Evolutionary conservation across 2,329 filamentous ascomycete genomes (phyloP), one percentile per base, ranked within the genome.

Genomic region (Lachnellula occidentalis): DNA sequence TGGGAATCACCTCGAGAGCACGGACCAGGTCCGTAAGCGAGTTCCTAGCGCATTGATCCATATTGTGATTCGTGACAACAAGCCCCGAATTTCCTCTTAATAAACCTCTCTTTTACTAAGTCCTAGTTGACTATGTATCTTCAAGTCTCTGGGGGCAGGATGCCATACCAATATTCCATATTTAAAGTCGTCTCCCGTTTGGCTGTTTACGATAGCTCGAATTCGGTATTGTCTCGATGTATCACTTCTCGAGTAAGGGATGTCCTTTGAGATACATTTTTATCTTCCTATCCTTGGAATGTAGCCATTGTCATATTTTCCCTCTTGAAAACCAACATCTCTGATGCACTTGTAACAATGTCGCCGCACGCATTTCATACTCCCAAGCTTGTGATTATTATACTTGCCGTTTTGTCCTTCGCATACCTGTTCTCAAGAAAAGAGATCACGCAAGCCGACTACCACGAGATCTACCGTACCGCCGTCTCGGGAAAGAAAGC

Each of bases 401-500:
- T 31, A 45, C 17, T 45, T 45, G 19, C 24, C 5, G 12, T 51
- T 21, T 14, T 45, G n/a, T 42, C 45, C 22, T 24, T 24, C 14
- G 41, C 15, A 45, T 41, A 45, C 24, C 43, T 45, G n/a, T 36
- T 45, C 22, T 24, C 19, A n/a, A 15, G 24, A 34, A 24, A 17
- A 19, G n/a, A 15, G 9, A 45, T 51, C 12, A 31, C 19, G 2
- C 24, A 45, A 31, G 21, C 45, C 12, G 50, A 45, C 34, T 45
- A 45, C 21, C 27, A 34, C 41, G 50, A 51, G 5, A 37, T 51
- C n/a, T 45, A 51, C 27, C 50, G 27, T 22, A 12, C 27, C n/a
- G 42, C 50, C 9, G 43, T 48, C 14, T 41, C 43, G 4, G 48
- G 52, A 17, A 49, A 55, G 34, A 58, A 53, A 22, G 48, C 21